Evolutionary conservation across 73 alveolate genomes (phyloP).

Genomic region (Paraurostyla sp.): DNA sequence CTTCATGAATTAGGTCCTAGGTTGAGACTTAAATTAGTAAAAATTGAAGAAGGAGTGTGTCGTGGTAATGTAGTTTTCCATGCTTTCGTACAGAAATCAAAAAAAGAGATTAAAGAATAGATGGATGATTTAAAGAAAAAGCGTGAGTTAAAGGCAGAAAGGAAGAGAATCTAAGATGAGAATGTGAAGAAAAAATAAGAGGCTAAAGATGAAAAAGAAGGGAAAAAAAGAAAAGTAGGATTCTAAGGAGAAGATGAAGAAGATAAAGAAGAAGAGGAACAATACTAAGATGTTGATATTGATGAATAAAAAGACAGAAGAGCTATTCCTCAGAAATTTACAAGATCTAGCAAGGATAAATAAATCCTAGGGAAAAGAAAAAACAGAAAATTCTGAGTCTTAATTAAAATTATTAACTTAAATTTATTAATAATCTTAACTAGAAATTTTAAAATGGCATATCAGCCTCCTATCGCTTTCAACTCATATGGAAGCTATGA

Average conservation of each 20-base stretch:
- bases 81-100: slow-evolving; percentile 79
- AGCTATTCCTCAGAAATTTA: not conserved
- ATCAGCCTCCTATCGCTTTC: slow-evolving; percentile 37
- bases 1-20: slow-evolving; percentile 95
- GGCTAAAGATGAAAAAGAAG: slow-evolving; percentile 48
- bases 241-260: slow-evolving; percentile 16
- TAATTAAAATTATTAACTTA: not conserved
- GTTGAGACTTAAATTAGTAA: slow-evolving; percentile 79
- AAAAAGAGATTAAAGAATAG: slow-evolving; percentile 81
- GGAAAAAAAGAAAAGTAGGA: not conserved
- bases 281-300: not conserved
- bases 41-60: slow-evolving; percentile 95
- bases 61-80: slow-evolving; percentile 94
- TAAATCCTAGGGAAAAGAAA: not conserved
- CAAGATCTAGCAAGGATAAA: not conserved
- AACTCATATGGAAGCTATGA: not conserved
- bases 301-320: slow-evolving; percentile 44
- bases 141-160: slow-evolving; percentile 84
- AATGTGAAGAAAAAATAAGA: slow-evolving; percentile 88
- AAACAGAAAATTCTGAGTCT: not conserved
- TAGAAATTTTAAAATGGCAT: slow-evolving; percentile 15
- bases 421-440: not conserved
- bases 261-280: slow-evolving; percentile 41
- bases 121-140: slow-evolving; percentile 74
- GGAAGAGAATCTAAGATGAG: slow-evolving; percentile 86